Evolutionary conservation across 2,329 filamentous ascomycete species (phyloP).

Genomic region (Fusarium illudens): DNA sequence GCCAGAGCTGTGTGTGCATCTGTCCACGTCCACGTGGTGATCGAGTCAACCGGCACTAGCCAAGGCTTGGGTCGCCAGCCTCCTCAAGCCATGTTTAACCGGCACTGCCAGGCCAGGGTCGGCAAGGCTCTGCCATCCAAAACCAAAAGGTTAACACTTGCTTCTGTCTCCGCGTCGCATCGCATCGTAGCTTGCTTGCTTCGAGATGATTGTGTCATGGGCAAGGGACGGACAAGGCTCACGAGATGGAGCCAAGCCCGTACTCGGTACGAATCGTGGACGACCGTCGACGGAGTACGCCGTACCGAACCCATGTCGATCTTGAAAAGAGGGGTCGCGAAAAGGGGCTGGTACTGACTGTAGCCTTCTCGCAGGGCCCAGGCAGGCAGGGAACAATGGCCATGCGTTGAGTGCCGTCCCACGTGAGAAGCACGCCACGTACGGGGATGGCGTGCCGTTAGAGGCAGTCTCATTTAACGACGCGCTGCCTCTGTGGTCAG

Average conservation of each 20-base stretch:
- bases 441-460: constrained; percentile 8
- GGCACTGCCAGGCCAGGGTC: neutral
- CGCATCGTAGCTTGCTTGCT: neutral
- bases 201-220: neutral
- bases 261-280: neutral
- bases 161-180: neutral
- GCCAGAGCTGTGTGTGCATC: neutral
- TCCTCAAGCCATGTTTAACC: neutral
- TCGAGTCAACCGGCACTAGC: constrained; percentile 13
- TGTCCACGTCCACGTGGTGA: constrained; percentile 2
- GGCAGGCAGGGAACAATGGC: constrained; percentile 12
- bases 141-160: neutral
- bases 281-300: constrained; percentile 13
- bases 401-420: constrained; percentile 25
- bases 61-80: constrained; percentile 4
- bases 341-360: constrained; percentile 3
- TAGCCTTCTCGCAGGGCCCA: neutral
- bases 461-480: constrained; percentile 8
- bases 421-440: constrained; percentile 30
- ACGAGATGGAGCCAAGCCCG: neutral
- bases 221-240: neutral
- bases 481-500: constrained; percentile 11
- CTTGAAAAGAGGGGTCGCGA: constrained; percentile 6
- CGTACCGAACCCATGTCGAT: constrained; percentile 13
- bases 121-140: neutral